A percentile compares a stretch with the other conserved stretches of the same genome.
These are phyloP conservation scores for Epichloe sibirici DNA, from an alignment of 2,329 filamentous ascomycete genomes.

Conservation along the genomic window DNA sequence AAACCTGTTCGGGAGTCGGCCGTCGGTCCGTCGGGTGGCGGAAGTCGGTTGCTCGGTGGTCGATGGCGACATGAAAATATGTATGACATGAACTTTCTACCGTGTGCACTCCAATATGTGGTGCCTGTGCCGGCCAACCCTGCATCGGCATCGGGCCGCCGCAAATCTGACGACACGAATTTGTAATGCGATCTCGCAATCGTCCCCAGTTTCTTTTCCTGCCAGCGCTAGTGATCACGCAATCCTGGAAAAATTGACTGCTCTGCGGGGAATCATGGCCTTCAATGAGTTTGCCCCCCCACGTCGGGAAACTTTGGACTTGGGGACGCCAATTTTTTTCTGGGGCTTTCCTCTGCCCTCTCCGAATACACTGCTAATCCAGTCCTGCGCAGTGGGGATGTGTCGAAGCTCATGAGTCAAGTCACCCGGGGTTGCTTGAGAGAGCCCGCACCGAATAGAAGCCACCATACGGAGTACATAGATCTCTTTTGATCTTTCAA, in stretches of 20 bases:
- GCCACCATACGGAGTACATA: background rate
- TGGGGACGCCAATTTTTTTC: background rate
- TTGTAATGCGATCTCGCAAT: slow-evolving; percentile 15
- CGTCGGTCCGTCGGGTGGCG: slow-evolving; percentile 7
- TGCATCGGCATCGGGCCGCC: background rate
- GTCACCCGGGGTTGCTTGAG: background rate
- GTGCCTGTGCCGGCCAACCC: too few relatives aligned
- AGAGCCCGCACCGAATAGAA: background rate
- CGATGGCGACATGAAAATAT: slow-evolving; percentile 7
- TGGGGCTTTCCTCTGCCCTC: background rate
- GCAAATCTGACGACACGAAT: slow-evolving; percentile 12
- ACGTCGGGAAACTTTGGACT: background rate
- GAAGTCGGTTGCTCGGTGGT: slow-evolving; percentile 6
- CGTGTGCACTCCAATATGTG: too few relatives aligned
- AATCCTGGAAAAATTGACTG: slow-evolving; percentile 17
- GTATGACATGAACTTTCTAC: background rate
- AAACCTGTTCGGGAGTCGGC: slow-evolving; percentile 2
- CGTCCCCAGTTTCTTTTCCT: background rate
- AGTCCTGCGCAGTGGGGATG: background rate
- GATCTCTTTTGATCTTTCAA: background rate
- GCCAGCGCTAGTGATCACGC: slow-evolving; percentile 22
- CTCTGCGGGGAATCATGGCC: slow-evolving; percentile 12
- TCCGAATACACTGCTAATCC: background rate
- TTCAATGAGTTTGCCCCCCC: background rate
- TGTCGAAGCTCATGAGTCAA: background rate